Evolutionary conservation across 768 basidiomycete genomes (phyloP), one percentile per base, ranked within the genome.

Genomic region (Lyophyllum atratum): DNA sequence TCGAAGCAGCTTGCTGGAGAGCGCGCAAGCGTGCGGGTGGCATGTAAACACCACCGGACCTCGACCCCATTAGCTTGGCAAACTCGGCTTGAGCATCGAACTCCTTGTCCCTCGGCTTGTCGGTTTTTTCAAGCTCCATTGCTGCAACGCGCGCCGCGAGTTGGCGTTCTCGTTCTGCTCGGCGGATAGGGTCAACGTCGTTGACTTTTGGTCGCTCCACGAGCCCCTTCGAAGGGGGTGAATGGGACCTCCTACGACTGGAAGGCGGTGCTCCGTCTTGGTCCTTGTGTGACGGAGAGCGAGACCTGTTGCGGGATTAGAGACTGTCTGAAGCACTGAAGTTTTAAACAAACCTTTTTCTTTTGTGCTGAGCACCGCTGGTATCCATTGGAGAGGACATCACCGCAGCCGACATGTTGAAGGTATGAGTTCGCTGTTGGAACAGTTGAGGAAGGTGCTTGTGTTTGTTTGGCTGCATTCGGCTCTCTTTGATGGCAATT

Each of bases 41-140:
- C 70, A 99, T 87, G 71, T 99, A 99, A 12, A 97, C 93, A 26
- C 97, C 97, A 12, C 96, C 97, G 19, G 91, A 91, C 26, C 89
- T 85, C 17, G 92, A 86, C 34, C 81, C 84, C 1, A 90, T 69
- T 57, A 96, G 80, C 73, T 96, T 96, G 4, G 91, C 86, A 67
- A 96, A 95, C 71, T 97, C 95, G 24, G 92, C 93, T 62, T 86
- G 80, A 17, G 88, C 85, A 63, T 93, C 90, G 50, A 83, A 85
- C 43, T 77, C 77, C 68, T 80, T 78, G 56, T 77, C 70, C 66
- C 82, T 70, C 76, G 79, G 78, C 68, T 86, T 86, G 54, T 82
- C 74, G 26, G 74, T 63, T 61, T 82, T 82, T 67, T 86, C 83
- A 54, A 92, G 81, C 62, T 90, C 87, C 65, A 81, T 80, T 2